Conservation (phyloP, 176 grass and related monocot genomes). For the Carex pumila region DNA sequence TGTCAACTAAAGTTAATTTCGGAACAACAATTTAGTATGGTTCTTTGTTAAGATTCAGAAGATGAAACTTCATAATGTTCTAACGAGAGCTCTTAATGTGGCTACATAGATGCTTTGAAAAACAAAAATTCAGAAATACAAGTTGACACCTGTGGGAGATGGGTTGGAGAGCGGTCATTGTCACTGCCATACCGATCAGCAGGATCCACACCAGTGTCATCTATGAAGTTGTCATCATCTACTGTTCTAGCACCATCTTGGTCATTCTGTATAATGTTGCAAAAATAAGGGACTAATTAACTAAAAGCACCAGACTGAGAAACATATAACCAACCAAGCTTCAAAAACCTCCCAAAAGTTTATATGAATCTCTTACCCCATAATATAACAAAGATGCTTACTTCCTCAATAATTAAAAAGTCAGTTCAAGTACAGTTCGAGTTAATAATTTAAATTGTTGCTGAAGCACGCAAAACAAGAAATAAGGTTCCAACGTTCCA, state of each 20-base stretch:
- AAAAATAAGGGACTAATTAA: not conserved
- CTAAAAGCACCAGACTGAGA: not conserved
- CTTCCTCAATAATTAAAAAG: not conserved
- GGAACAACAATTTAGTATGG: not conserved
- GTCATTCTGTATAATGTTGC: constrained; percentile 59
- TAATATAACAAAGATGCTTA: not conserved
- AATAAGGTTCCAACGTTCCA: not conserved
- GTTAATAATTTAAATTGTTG: not conserved
- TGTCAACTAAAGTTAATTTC: not conserved
- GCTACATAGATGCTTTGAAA: not conserved
- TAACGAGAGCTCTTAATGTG: not conserved
- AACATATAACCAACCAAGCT: not conserved
- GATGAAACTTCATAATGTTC: not conserved
- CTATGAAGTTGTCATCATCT: constrained; percentile 97
- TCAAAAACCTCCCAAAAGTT: not conserved
- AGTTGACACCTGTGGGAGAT: constrained; percentile 55
- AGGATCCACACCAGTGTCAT: constrained; percentile 85
- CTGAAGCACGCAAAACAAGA: not conserved
- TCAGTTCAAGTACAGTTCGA: not conserved
- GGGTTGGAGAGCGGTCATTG: constrained; percentile 56
- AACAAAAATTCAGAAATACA: not conserved
- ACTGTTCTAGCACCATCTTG: constrained; percentile 78
- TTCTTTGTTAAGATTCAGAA: not conserved
- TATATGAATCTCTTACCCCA: not conserved
- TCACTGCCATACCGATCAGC: constrained; percentile 82